phyloP scores from a whole-genome alignment of 108 stramenopile genomes.

The Skeletonema grethae region DNA sequence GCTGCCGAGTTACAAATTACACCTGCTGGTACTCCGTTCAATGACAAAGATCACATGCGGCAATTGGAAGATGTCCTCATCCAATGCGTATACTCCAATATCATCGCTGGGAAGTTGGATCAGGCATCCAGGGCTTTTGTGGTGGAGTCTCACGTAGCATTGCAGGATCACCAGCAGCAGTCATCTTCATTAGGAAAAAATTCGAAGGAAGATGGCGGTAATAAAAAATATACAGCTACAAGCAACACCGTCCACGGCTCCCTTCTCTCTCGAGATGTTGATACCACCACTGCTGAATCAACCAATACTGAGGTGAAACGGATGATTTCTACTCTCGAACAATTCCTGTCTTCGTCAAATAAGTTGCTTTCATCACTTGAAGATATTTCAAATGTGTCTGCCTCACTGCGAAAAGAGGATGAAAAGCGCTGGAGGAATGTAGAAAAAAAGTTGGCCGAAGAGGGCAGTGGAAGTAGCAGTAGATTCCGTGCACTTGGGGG shows the following conservation, averaged over 20 bases:
- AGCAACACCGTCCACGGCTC: conserved; percentile 22
- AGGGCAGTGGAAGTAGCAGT: conserved; percentile 1
- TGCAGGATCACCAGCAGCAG: neutral
- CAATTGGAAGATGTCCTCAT: conserved; percentile 45
- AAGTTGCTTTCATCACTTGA: conserved; percentile 16
- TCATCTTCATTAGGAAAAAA: neutral
- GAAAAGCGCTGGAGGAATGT: conserved; percentile 24
- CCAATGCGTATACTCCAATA: conserved; percentile 46
- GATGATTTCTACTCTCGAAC: conserved; percentile 21
- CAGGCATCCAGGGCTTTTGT: conserved; percentile 31
- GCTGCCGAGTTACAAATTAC: conserved; percentile 21
- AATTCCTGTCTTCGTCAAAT: conserved; percentile 18
- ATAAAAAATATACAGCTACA: conserved; percentile 1
- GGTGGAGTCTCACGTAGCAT: conserved; percentile 13
- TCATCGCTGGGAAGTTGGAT: conserved; percentile 38
- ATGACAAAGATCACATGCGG: conserved; percentile 21
- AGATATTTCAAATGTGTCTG: neutral
- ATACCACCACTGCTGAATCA: conserved; percentile 16
- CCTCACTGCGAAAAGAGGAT: conserved; percentile 7
- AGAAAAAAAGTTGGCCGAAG: neutral
- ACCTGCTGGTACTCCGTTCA: neutral
- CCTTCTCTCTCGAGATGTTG: conserved; percentile 31
- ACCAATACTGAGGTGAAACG: conserved; percentile 3
- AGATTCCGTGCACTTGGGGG: neutral
- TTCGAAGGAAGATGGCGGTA: neutral